Base-by-base conservation (phyloP, 164 flowering plant species). In the Malania oleifera region DNA sequence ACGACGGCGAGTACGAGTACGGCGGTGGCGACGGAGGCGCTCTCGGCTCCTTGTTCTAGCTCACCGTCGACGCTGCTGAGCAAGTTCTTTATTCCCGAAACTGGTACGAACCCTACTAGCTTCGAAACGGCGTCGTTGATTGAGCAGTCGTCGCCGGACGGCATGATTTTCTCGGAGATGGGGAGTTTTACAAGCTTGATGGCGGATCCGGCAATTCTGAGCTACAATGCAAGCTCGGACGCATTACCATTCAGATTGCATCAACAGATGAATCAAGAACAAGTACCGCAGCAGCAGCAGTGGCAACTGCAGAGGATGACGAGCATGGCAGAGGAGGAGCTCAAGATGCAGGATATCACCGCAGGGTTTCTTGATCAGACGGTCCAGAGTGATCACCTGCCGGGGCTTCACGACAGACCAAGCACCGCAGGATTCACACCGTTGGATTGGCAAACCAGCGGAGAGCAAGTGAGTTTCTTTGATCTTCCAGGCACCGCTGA, bases 171-270 rank as follows among this genome's bases (percentile, higher is more conserved):
- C 41, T 44, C 75, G 12, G 84, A 75, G 59, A 60, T 70, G 28
- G 84, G 85, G 15, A 80, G 67, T 63, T 81, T 82, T 56, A 75
- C 83, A 15, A 73, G 69, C 64, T 39, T 84, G 73, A 82, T 82
- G 62, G 70, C 77, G 47, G 77, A 70, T 20, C 66, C 70, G 54
- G 1, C 67, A 41, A 19, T 56, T 19, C n/a, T 69, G 23, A 77
- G 76, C 23, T 74, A 62, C 35, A 64, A 54, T 18, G 56, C 63
- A n/a, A n/a, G n/a, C 10, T 40, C 75, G 1, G 74, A 67, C 38
- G 56, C 67, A 25, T 44, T 70, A 22, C 57, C 70, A 54, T 60
- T 40, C 39, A 51, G 72, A 8, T 38, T 57, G 48, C 63, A 68
- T 29, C 66, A 68, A 11, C 39, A 47, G 17, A 31, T 10, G 18